phyloP scores from a whole-genome alignment of 805 yeast species.

The Danielia oregonensis region DNA sequence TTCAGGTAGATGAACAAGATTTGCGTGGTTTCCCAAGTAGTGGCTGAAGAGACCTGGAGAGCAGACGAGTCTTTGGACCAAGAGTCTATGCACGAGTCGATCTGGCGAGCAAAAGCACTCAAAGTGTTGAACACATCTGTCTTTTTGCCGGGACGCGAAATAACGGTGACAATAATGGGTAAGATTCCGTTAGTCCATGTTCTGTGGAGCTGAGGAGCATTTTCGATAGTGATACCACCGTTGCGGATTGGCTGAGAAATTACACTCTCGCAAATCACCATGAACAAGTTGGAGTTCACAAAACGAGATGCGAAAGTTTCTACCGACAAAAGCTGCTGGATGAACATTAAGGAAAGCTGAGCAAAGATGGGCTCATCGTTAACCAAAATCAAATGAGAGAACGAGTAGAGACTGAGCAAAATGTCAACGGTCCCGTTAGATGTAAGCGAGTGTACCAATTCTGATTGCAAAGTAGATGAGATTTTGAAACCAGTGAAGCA shows the following conservation, averaged over 20 bases:
- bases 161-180: conserved; percentile 57
- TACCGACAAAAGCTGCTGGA: conserved; percentile 63
- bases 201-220: conserved; percentile 57
- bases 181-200: conserved; percentile 87
- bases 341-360: conserved; percentile 62
- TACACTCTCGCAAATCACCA: conserved; percentile 71
- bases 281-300: conserved; percentile 56
- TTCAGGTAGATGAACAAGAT: conserved; percentile 61
- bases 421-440: conserved; percentile 61
- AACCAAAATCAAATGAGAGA: conserved; percentile 57
- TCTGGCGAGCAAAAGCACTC: conserved; percentile 61
- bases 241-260: conserved; percentile 62
- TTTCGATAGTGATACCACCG: conserved; percentile 55
- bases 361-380: conserved; percentile 68
- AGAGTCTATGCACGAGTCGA: conserved; percentile 55
- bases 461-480: conserved; percentile 43
- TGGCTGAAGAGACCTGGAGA: conserved; percentile 33
- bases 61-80: conserved; percentile 63
- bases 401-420: conserved; percentile 61
- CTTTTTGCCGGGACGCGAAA: conserved; percentile 60
- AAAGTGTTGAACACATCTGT: conserved; percentile 64
- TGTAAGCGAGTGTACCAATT: conserved; percentile 49
- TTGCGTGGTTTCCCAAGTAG: conserved; percentile 47
- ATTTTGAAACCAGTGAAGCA: conserved; percentile 49
- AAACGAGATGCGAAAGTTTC: conserved; percentile 65